These are phyloP conservation scores for Tilletia caries DNA, from an alignment of 1,284 basidiomycete species.

Conservation along the genomic window DNA sequence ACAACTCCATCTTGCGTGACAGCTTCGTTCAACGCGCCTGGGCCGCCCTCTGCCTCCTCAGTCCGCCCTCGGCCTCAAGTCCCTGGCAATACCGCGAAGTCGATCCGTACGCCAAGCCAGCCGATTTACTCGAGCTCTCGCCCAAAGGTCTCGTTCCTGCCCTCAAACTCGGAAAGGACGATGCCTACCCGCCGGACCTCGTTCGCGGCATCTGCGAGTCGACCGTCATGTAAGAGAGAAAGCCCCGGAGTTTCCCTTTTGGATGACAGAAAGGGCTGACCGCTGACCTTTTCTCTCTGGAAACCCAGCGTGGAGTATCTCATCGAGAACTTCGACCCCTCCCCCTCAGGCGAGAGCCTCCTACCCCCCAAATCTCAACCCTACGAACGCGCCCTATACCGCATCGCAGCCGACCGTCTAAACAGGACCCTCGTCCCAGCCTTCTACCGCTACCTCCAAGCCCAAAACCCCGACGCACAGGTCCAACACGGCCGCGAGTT, in stretches of 20 bases:
- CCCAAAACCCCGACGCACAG: conserved; percentile 65
- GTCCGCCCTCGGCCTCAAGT: conserved; percentile 28
- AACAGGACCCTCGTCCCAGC: conserved; percentile 67
- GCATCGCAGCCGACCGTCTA: conserved; percentile 68
- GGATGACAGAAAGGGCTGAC: not conserved
- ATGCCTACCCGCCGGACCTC: conserved; percentile 8
- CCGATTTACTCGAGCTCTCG: conserved; percentile 71
- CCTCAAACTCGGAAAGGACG: conserved; percentile 59
- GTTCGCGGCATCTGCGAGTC: conserved; percentile 36
- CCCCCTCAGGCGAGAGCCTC: conserved; percentile 54
- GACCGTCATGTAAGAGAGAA: conserved; percentile 41
- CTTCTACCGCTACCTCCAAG: conserved; percentile 75
- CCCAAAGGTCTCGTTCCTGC: conserved; percentile 76
- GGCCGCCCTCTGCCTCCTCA: conserved; percentile 62
- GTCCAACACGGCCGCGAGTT: conserved; percentile 64
- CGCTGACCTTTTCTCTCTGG: not conserved
- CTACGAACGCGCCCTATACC: conserved; percentile 66
- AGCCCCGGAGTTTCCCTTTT: not conserved
- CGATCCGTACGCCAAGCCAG: conserved; percentile 75
- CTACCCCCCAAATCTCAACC: conserved; percentile 61
- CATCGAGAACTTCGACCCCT: conserved; percentile 62
- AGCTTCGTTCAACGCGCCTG: conserved; percentile 65
- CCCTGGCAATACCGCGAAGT: conserved; percentile 62
- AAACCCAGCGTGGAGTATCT: conserved; percentile 68
- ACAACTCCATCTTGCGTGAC: not conserved